Evolutionary conservation across 2,329 filamentous ascomycete species (phyloP).

Genomic region (Geosmithia putterillii): DNA sequence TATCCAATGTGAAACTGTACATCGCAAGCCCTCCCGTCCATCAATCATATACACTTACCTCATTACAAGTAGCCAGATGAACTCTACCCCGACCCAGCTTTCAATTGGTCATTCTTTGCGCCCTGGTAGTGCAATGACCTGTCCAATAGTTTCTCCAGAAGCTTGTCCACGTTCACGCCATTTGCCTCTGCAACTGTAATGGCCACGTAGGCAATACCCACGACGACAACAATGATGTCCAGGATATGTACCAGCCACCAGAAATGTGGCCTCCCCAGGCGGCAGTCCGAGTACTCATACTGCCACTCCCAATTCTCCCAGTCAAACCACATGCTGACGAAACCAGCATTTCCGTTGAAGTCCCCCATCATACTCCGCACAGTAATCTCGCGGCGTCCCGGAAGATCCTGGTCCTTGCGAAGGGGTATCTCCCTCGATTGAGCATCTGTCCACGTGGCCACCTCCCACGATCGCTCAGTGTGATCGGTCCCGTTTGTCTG

Average conservation of each 20-base stretch:
- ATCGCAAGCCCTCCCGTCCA: background rate
- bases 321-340: slow-evolving; percentile 88
- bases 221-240: slow-evolving; percentile 35
- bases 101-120: background rate
- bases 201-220: slow-evolving; percentile 12
- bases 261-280: slow-evolving; percentile 73
- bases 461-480: slow-evolving; percentile 36
- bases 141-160: background rate
- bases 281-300: slow-evolving; percentile 69
- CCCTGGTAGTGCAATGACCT: background rate
- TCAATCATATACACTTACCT: background rate
- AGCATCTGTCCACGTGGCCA: slow-evolving; percentile 33
- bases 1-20: background rate
- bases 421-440: slow-evolving; percentile 25
- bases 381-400: slow-evolving; percentile 76
- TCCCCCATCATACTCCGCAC: slow-evolving; percentile 98
- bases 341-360: slow-evolving; percentile 81
- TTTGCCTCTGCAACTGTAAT: slow-evolving; percentile 11
- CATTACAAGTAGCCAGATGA: background rate
- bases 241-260: slow-evolving; percentile 88
- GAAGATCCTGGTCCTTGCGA: slow-evolving; percentile 22
- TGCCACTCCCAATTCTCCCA: slow-evolving; percentile 59
- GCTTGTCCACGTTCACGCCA: slow-evolving; percentile 22
- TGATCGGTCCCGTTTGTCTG: slow-evolving; percentile 33
- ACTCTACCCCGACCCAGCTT: background rate